A percentile compares a stretch with the other conserved stretches of the same genome.
Evolutionary conservation across 2,329 filamentous ascomycete species (phyloP).

Genomic region (Coniochaeta ligniaria): DNA sequence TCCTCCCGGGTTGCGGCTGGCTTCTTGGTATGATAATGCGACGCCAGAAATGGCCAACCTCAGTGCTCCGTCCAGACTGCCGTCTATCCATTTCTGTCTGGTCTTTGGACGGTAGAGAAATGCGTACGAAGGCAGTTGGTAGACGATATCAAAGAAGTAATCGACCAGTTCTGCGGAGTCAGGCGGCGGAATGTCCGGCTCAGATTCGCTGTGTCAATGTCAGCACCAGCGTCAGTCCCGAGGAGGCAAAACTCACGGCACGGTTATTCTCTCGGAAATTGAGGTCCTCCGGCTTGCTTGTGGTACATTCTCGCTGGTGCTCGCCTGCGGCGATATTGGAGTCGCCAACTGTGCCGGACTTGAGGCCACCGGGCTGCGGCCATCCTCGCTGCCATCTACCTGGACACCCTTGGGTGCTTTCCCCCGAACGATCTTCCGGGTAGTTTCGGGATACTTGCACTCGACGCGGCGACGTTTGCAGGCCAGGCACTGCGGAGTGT

Average conservation of each 20-base stretch:
- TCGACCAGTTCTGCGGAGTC: constrained; percentile 14
- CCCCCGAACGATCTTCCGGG: neutral
- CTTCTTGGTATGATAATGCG: constrained; percentile 17
- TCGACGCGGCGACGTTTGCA: constrained; percentile 1
- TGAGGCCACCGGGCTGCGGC: neutral
- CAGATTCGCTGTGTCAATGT: constrained; percentile 3
- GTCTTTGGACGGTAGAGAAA: constrained; percentile 27
- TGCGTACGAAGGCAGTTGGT: constrained; percentile 24
- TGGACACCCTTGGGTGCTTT: neutral
- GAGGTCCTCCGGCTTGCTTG: neutral
- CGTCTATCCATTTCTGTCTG: constrained; percentile 19
- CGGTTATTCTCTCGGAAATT: neutral
- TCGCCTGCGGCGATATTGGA: neutral
- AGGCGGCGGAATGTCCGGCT: neutral
- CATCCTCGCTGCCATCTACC: neutral
- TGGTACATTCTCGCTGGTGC: neutral
- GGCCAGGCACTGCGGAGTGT: constrained; percentile 1
- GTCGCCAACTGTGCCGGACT: constrained; percentile 1
- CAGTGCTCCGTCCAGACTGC: constrained; percentile 21
- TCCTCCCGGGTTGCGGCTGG: constrained; percentile 7
- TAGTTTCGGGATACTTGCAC: neutral
- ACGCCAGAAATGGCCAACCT: constrained; percentile 24
- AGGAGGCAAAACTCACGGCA: neutral
- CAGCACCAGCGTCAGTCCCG: neutral
- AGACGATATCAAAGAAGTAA: constrained; percentile 21